phyloP scores from a whole-genome alignment of 345 rosid species.

The Cardamine occulta region DNA sequence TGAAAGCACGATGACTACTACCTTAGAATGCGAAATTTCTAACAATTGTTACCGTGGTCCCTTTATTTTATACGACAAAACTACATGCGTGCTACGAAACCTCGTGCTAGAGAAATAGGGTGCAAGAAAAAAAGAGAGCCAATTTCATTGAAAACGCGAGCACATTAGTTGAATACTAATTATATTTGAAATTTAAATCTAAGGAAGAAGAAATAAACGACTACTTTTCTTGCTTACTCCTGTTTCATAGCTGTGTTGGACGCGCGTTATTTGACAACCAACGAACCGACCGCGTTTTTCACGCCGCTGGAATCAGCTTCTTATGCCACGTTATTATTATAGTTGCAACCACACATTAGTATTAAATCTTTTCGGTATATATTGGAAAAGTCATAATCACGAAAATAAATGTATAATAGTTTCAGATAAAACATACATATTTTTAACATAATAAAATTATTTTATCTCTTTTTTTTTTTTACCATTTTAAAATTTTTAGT shows the following conservation, averaged over 20 bases:
- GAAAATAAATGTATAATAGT: neutral
- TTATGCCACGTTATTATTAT: neutral
- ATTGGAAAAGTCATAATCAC: neutral
- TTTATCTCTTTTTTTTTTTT: neutral
- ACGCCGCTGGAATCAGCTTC: constrained; percentile 10
- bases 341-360: neutral
- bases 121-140: neutral
- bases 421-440: neutral
- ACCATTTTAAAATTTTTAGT: neutral
- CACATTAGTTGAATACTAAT: neutral
- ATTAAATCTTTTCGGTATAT: neutral
- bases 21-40: neutral
- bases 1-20: neutral
- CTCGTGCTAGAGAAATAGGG: neutral
- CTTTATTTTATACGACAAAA: neutral
- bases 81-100: neutral
- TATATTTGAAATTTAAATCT: neutral
- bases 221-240: neutral
- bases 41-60: neutral
- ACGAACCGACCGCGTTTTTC: constrained; percentile 3
- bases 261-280: neutral
- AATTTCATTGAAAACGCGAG: neutral
- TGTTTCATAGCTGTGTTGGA: constrained; percentile 19
- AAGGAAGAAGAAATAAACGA: constrained; percentile 2
- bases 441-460: neutral